Base-by-base conservation (phyloP, 1,284 basidiomycete species). In the Rhodotorula sp. region DNA sequence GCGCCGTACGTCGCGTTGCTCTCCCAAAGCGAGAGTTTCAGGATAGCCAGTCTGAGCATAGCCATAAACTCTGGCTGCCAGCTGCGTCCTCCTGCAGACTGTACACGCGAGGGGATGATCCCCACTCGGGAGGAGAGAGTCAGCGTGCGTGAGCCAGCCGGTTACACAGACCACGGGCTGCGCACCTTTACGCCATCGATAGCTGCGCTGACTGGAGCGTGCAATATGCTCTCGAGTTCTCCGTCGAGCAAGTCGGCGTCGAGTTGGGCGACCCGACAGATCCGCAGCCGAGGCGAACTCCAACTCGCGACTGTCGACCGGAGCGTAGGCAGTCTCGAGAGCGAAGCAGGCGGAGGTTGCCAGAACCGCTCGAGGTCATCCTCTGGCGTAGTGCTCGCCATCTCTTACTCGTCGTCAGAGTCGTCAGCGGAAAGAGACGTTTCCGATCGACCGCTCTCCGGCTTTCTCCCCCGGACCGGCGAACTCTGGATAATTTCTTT, bases 181-280 rank as follows among this genome's bases (percentile, higher is more conserved):
- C 68, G 28, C 43, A 68, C 64, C 7, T 57, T 54, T 19, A 77
- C 54, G 45, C 52, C 62, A 48, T 72, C 82, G 58, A 97, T 80
- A 1, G 93, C 88, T 73, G 87, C 88, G 71, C 85, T 85, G 58
- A 98, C 81, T n/a, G 93, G 93, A 67, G 92, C 91, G 76, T 88
- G 87, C 26, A 99, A 85, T 72, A 97, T 84, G 38, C 88, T 86
- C 26, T 90, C 87, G 23, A 99, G 86, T 76, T 98, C 94, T 70
- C 89, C 87, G 82, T 99, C 97, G 59, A 99, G 86, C 45, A 95
- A 85, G 77, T 94, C 90, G 1, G 95, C 89, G 81, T 99, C 97
- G 60, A 98, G 87, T 82, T 97, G 93, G 38, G 90, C 90, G 55
- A 98, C 93, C 64, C 95, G 89, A 47, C 88, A 85, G 54, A 76